Evolutionary conservation across 805 yeast genomes (phyloP).

Genomic region (Pichia insulana): DNA sequence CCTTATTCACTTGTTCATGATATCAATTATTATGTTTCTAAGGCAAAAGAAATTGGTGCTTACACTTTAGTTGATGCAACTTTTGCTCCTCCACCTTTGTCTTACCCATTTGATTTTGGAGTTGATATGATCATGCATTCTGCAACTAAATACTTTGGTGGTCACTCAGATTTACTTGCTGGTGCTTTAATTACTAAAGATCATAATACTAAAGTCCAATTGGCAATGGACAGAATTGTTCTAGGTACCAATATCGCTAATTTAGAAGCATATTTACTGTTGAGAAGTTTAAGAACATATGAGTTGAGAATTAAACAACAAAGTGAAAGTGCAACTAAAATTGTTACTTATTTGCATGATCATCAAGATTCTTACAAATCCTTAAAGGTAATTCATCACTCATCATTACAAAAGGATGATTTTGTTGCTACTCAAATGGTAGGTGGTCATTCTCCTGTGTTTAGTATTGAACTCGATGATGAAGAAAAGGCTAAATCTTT

Average conservation of each 20-base stretch:
- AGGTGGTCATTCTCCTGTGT: slow-evolving; percentile 65
- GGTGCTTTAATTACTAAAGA: slow-evolving; percentile 71
- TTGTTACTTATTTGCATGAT: slow-evolving; percentile 52
- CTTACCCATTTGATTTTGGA: slow-evolving; percentile 71
- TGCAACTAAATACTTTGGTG: slow-evolving; percentile 89
- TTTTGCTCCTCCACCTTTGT: slow-evolving; percentile 88
- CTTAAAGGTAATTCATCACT: slow-evolving; percentile 51
- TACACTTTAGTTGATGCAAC: slow-evolving; percentile 70
- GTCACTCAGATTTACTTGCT: slow-evolving; percentile 87
- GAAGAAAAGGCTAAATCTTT: slow-evolving; percentile 50
- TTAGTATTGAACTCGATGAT: slow-evolving; percentile 47
- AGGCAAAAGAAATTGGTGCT: slow-evolving; percentile 76
- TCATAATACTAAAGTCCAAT: slow-evolving; percentile 32
- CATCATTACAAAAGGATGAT: slow-evolving; percentile 66
- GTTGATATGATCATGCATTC: slow-evolving; percentile 90
- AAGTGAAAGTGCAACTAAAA: slow-evolving; percentile 47
- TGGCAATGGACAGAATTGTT: slow-evolving; percentile 55
- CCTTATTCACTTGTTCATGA: slow-evolving; percentile 68
- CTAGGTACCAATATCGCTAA: slow-evolving; percentile 77
- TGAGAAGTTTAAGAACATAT: slow-evolving; percentile 75
- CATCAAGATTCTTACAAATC: slow-evolving; percentile 40
- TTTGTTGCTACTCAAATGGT: slow-evolving; percentile 60
- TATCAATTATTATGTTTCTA: slow-evolving; percentile 51
- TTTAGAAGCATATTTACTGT: slow-evolving; percentile 62
- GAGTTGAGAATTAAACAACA: slow-evolving; percentile 66